Base-by-base conservation (phyloP, 768 basidiomycete genomes). In the Trametes cubensis region DNA sequence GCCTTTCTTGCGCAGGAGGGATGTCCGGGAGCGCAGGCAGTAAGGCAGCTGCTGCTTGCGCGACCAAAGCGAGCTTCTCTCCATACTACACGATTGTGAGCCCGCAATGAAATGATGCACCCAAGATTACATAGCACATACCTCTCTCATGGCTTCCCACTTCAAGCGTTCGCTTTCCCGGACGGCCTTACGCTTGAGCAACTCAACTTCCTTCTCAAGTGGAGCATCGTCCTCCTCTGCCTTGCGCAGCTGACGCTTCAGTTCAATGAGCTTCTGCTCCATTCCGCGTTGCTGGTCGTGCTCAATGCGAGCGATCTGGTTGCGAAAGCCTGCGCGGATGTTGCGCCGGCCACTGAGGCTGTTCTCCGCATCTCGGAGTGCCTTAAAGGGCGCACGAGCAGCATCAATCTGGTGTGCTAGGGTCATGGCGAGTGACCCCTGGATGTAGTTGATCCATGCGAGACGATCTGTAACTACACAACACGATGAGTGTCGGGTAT, bases 121-220 rank as follows among this genome's bases (percentile, higher is more conserved):
- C 40, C 23, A 38, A 11, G 44, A 63, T 63, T 49, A 17, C 52
- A 55, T 14, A 26, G 23, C 2, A 67, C 70, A 57, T 68, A 90
- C 92, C 84, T 94, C 92, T 70, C 85, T 81, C 53, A 93, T 74
- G 13, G 92, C 92, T 45, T 88, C 84, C 91, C 93, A 94, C 67
- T 91, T 93, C 44, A 79, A 71, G 48, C 79, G 77, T 70, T 94
- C 92, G 71, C 89, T 90, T 68, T 93, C 90, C 53, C 80, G 78
- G 54, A 92, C 67, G 0, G 85, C 90, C 71, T 90, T 92, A 47
- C 92, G 81, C 77, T 90, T 89, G 72, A 93, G 64, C 40, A 92
- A 71, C 57, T 85, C 83, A 2, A 90, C 74, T 62, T 93, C 89
- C 58, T 79, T 85, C 77, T 94, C 92, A n/a, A 79, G 74, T 0